phyloP scores from a whole-genome alignment of 192 early-diverging fungal species.

The Gorgonomyces haynaldii region DNA sequence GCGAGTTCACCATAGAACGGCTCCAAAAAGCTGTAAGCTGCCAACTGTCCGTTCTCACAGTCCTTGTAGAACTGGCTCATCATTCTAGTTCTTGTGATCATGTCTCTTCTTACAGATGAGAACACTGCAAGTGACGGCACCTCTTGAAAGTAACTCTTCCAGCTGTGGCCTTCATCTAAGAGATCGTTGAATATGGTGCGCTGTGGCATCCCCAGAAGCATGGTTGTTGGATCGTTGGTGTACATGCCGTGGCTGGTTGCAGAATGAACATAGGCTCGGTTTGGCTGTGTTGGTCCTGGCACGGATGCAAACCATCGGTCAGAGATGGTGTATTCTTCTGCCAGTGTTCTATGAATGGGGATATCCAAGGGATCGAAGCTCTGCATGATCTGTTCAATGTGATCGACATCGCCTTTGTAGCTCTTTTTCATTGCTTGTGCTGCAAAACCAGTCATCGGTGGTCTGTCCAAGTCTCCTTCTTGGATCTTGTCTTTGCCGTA shows the following conservation, averaged over 20 bases:
- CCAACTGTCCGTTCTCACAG: constrained; percentile 11
- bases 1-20: constrained; percentile 11
- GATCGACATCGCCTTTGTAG: not conserved
- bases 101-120: not conserved
- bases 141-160: constrained; percentile 13
- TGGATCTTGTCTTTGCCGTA: not conserved
- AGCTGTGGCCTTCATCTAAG: not conserved
- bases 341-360: constrained; percentile 10
- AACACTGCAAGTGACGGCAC: not conserved
- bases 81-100: constrained; percentile 11
- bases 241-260: constrained; percentile 9
- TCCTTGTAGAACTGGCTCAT: constrained; percentile 19
- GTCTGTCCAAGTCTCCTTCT: not conserved
- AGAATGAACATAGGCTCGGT: constrained; percentile 9
- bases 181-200: constrained; percentile 7
- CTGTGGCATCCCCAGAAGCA: not conserved
- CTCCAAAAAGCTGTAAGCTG: constrained; percentile 18
- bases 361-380: constrained; percentile 8
- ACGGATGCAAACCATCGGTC: constrained; percentile 15
- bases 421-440: not conserved
- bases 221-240: constrained; percentile 2
- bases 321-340: constrained; percentile 12
- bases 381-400: constrained; percentile 2
- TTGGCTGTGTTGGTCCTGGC: constrained; percentile 13
- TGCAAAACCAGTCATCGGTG: constrained; percentile 6